A percentile compares a stretch with the other conserved stretches of the same genome.
Conservation (phyloP, 192 early-diverging fungal genomes). For the Podila verticillata region DNA sequence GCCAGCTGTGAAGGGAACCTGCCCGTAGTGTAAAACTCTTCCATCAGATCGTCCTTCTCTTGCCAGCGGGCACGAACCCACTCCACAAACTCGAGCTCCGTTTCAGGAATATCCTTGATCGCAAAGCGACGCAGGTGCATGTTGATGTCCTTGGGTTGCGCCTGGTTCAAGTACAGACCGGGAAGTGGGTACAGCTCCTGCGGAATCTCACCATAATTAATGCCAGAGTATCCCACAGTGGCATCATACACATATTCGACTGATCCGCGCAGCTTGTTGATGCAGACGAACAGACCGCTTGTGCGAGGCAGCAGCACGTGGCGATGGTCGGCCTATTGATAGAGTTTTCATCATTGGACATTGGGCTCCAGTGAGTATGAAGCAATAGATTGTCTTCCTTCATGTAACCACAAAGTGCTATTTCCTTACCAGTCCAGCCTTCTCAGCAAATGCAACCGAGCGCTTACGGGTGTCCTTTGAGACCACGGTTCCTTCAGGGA, state of each 20-base stretch:
- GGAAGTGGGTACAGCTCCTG: constrained; percentile 85
- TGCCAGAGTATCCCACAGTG: constrained; percentile 88
- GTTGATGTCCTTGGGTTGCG: constrained; percentile 82
- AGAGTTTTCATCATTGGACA: background rate
- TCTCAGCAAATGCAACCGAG: constrained; percentile 77
- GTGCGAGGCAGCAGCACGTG: constrained; percentile 87
- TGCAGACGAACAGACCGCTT: constrained; percentile 82
- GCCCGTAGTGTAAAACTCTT: constrained; percentile 79
- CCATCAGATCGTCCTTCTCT: constrained; percentile 88
- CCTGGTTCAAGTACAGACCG: constrained; percentile 76
- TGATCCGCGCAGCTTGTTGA: constrained; percentile 70
- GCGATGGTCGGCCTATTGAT: constrained; percentile 61
- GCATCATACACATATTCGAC: constrained; percentile 86
- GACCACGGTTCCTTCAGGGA: constrained; percentile 96
- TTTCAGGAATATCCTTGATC: constrained; percentile 71
- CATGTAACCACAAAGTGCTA: background rate
- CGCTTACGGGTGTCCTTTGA: constrained; percentile 77
- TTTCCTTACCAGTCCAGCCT: constrained; percentile 60
- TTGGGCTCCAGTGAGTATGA: background rate
- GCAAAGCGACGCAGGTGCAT: constrained; percentile 79
- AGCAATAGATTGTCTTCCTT: no score
- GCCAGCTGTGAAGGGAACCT: constrained; percentile 64
- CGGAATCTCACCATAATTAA: constrained; percentile 76
- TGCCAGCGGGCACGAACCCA: constrained; percentile 84
- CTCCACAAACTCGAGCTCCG: constrained; percentile 73